Percentiles rank a stretch among this genome's conserved stretches.
These are phyloP conservation scores for Ambrosia trifida DNA, from an alignment of 129 eudicot species.

Conservation along the genomic window DNA sequence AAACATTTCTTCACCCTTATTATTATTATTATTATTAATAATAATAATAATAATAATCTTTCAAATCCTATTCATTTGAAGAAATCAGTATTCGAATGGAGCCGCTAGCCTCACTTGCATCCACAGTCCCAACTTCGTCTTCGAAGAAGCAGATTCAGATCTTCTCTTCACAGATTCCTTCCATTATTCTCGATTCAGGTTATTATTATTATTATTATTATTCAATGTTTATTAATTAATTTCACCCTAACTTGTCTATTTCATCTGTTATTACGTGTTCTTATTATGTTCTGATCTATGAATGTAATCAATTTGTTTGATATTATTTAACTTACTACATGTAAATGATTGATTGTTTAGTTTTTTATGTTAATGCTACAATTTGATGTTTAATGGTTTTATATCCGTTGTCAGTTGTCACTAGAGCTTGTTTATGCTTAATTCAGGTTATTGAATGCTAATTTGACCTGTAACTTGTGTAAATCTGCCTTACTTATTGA, in stretches of 20 bases:
- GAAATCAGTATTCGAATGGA: conserved; percentile 37
- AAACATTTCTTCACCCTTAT: too few relatives aligned
- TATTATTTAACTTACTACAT: background rate
- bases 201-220: too few relatives aligned
- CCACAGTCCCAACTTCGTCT: conserved; percentile 52
- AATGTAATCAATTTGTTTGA: background rate
- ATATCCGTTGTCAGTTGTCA: background rate
- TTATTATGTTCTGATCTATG: background rate
- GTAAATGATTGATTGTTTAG: background rate
- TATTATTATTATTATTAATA: too few relatives aligned
- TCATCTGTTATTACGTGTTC: background rate
- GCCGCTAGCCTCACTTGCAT: conserved; percentile 47
- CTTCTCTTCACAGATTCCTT: conserved; percentile 61
- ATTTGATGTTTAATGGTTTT: background rate
- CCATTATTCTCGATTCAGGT: conserved; percentile 50
- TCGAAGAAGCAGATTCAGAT: conserved; percentile 57
- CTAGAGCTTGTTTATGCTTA: background rate
- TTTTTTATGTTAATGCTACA: background rate
- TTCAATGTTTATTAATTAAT: background rate
- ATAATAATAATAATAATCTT: too few relatives aligned
- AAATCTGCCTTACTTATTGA: too few relatives aligned
- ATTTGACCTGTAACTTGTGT: background rate
- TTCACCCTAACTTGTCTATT: background rate
- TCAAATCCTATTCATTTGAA: too few relatives aligned
- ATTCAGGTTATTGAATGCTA: background rate